Percentiles rank a stretch among this genome's conserved stretches.
These are phyloP conservation scores for Sclerotiophoma versabilis DNA, from an alignment of 2,329 filamentous ascomycete species.

Conservation along the genomic window DNA sequence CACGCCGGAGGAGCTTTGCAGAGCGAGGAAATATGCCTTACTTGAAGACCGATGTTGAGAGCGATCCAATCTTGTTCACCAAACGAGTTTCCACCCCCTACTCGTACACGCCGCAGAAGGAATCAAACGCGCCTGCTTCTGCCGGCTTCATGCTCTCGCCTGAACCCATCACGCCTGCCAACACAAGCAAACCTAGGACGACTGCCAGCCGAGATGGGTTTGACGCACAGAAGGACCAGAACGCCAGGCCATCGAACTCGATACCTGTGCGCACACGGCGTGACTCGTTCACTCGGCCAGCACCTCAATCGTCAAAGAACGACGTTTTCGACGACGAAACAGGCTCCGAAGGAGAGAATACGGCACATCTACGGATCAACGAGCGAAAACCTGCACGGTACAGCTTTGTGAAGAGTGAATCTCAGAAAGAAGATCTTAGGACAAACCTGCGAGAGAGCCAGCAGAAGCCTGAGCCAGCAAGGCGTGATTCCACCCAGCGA, in stretches of 20 bases:
- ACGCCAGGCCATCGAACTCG: constrained; percentile 37
- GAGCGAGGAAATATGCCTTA: constrained; percentile 45
- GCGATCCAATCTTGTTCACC: constrained; percentile 49
- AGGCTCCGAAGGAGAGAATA: constrained; percentile 39
- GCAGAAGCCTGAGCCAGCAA: constrained; percentile 24
- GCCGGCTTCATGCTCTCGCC: constrained; percentile 57
- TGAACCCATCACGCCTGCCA: constrained; percentile 54
- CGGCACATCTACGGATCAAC: constrained; percentile 34
- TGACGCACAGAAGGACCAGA: constrained; percentile 26
- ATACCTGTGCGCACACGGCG: constrained; percentile 35
- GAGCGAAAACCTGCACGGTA: constrained; percentile 47
- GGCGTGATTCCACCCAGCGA: constrained; percentile 25
- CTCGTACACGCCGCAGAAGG: constrained; percentile 50
- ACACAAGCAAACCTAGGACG: constrained; percentile 36
- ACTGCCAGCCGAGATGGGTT: constrained; percentile 25
- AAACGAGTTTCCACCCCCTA: constrained; percentile 56
- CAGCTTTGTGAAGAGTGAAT: constrained; percentile 49
- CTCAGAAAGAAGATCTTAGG: constrained; percentile 45
- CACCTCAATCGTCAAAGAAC: constrained; percentile 25
- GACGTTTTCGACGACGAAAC: constrained; percentile 42
- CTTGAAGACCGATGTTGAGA: constrained; percentile 40
- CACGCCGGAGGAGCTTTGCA: constrained; percentile 42
- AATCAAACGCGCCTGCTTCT: constrained; percentile 42
- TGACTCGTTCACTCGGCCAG: constrained; percentile 25
- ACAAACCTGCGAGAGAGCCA: constrained; percentile 33